Evolutionary conservation across 257 asterid species (phyloP), one percentile per base, ranked within the genome.

Genomic region (Orobanche coerulescens): DNA sequence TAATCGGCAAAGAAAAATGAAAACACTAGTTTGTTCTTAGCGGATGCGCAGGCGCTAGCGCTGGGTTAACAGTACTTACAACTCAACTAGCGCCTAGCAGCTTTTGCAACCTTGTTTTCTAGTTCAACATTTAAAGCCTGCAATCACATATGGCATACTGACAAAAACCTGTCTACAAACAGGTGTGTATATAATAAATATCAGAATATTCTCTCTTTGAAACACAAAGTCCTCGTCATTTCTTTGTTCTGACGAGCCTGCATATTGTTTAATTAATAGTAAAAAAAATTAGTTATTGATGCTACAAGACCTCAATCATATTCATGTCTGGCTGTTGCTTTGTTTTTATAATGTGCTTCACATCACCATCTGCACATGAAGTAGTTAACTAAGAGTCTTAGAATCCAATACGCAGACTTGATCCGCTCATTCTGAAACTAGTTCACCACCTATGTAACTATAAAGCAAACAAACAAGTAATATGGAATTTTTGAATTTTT

Each of bases 361-460:
- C 79, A 77, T 82, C 90, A 68, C 87, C 88, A 80, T 92, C 95
- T 79, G 85, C 94, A 83, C 69, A 80, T 62, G 82, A 73, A 85
- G 76, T 68, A 64, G 51, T 66, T 67, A 66, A 67, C 92, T 61
- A 76, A 59, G 62, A 61, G 62, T 71, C 77, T 62, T 71, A 65
- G 63, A 72, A 72, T 64, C 60, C 75, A 74, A 37, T 69, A 70
- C 33, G 62, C 28, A 42, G 57, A 57, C 34, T 70, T 55, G 37
- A 37, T 48, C 58, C 65, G 65, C 53, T 10, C 52, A 33, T 65
- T 18, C 15, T 10, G 13, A 56, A 55, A 60, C 31, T 23, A 42
- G 65, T 24, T 56, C 70, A 47, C 62, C 63, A 42, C 52, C 64
- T 26, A 37, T 26, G 47, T 18, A 58, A 70, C 68, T 60, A 66